Base-by-base conservation (phyloP, 208 protist genomes). In the Crithidia expoeki region DNA sequence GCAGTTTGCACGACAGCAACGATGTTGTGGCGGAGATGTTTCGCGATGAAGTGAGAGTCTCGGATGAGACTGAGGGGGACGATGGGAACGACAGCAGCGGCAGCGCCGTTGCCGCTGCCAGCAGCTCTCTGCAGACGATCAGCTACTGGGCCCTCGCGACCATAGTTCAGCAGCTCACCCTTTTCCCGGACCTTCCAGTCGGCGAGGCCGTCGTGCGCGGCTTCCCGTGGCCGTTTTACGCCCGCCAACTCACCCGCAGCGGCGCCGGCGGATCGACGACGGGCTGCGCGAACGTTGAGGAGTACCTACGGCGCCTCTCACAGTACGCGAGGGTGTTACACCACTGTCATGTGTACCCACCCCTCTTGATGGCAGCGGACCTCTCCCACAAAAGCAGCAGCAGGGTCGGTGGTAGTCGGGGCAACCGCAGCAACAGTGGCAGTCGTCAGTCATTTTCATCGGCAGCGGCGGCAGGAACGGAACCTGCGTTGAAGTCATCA, bases 181-280 rank as follows among this genome's bases (percentile, higher is more conserved):
- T 83, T 30, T 92, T 90, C 42, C 83, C 83, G 12, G 84, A 94
- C 70, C 61, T 86, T 32, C 83, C 83, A 4, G 59, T 89, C 3
- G 79, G 83, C 19, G 81, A 92, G 68, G 50, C 81, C 2, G 72
- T 92, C 12, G 60, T 74, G 46, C 84, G 81, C 5, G 72, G 72
- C 10, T 92, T 89, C 53, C 86, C 85, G 40, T 90, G 89, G 84
- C 65, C 61, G 1, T 62, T 89, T 60, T 85, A 83, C 65, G 85
- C 85, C 25, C 81, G 76, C 36, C 88, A 93, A 70, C 75, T 83
- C 38, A 42, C 64, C 14, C 53, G 68, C 49, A 49, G 53, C 63
- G 73, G 67, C 16, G 51, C 70, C 16, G 70, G 72, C 44, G 73
- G 74, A 10, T 53, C 71, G 7, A 82, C 61, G 68, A 88, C 56